Evolutionary conservation across 2,329 filamentous ascomycete species (phyloP).

Genomic region (Phaeosphaeriaceae sp.): DNA sequence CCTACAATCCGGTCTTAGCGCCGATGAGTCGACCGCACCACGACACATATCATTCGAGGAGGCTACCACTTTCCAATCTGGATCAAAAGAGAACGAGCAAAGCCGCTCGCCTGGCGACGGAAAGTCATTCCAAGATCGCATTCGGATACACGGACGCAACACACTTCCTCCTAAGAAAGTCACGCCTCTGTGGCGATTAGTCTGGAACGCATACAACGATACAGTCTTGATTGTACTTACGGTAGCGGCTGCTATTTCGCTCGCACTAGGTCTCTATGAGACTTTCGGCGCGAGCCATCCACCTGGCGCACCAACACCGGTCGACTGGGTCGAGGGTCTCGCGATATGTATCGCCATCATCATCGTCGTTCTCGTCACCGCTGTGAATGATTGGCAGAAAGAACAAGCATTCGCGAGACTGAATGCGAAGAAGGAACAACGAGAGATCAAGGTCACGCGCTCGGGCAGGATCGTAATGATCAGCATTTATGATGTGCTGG

Average conservation of each 20-base stretch:
- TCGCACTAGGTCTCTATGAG: slow-evolving; percentile 74
- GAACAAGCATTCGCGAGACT: slow-evolving; percentile 44
- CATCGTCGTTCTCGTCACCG: slow-evolving; percentile 47
- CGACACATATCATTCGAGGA: slow-evolving; percentile 59
- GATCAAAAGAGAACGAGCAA: slow-evolving; percentile 25
- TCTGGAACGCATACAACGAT: slow-evolving; percentile 77
- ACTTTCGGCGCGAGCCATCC: slow-evolving; percentile 59
- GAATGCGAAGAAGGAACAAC: slow-evolving; percentile 46
- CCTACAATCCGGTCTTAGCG: slow-evolving; percentile 56
- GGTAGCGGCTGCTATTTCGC: slow-evolving; percentile 70
- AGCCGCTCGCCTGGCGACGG: slow-evolving; percentile 21
- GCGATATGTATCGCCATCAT: slow-evolving; percentile 48
- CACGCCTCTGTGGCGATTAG: slow-evolving; percentile 65
- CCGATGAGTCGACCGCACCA: slow-evolving; percentile 58
- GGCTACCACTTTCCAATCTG: slow-evolving; percentile 50
- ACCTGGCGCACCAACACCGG: slow-evolving; percentile 52
- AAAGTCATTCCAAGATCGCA: slow-evolving; percentile 61
- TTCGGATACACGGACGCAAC: slow-evolving; percentile 67
- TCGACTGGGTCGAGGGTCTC: slow-evolving; percentile 48
- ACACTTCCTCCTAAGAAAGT: slow-evolving; percentile 68
- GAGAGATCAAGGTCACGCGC: slow-evolving; percentile 58
- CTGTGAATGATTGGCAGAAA: slow-evolving; percentile 48
- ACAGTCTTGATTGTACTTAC: slow-evolving; percentile 75
- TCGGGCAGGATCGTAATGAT: slow-evolving; percentile 70
- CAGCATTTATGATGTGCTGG: slow-evolving; percentile 65